Evolutionary conservation across 164 flowering plant genomes (phyloP).

Genomic region (Aristolochia fimbriata): DNA sequence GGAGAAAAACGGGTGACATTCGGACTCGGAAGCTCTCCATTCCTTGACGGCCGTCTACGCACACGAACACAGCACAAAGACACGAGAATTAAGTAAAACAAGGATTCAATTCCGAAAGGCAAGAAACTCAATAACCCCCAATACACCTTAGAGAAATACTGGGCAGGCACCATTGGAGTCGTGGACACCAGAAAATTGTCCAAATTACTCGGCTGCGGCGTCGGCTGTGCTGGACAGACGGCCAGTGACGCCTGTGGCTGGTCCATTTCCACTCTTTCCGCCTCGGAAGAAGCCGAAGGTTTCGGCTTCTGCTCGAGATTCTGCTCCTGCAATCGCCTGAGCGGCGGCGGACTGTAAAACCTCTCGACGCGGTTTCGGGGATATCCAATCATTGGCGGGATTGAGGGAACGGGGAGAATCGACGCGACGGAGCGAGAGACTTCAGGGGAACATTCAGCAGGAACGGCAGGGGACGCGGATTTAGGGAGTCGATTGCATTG

Average conservation of each 20-base stretch:
- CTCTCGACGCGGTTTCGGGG: slow-evolving; percentile 14
- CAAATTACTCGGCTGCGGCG: slow-evolving; percentile 24
- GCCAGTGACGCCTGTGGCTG: slow-evolving; percentile 9
- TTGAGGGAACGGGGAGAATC: no score
- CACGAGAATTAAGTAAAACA: neutral
- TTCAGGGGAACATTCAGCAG: no score
- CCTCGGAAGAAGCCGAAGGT: neutral
- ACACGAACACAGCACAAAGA: neutral
- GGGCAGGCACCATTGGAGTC: slow-evolving; percentile 44
- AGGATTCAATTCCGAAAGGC: neutral
- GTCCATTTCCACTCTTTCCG: slow-evolving; percentile 10
- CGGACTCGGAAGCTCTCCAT: slow-evolving; percentile 24
- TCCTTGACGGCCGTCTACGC: slow-evolving; percentile 32
- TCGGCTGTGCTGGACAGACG: slow-evolving; percentile 9
- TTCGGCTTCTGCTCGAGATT: neutral
- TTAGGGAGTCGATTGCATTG: no score
- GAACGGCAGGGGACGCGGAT: no score
- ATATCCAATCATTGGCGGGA: neutral
- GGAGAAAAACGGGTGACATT: slow-evolving; percentile 25
- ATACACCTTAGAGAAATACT: slow-evolving; percentile 43
- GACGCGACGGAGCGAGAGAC: no score
- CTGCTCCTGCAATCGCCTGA: slow-evolving; percentile 10
- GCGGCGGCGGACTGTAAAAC: slow-evolving; percentile 15
- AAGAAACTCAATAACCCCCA: neutral
- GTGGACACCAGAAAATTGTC: slow-evolving; percentile 50